A percentile compares a stretch with the other conserved stretches of the same genome.
These are phyloP conservation scores for Botrytis porri DNA, from an alignment of 2,329 filamentous ascomycete genomes.

Conservation along the genomic window DNA sequence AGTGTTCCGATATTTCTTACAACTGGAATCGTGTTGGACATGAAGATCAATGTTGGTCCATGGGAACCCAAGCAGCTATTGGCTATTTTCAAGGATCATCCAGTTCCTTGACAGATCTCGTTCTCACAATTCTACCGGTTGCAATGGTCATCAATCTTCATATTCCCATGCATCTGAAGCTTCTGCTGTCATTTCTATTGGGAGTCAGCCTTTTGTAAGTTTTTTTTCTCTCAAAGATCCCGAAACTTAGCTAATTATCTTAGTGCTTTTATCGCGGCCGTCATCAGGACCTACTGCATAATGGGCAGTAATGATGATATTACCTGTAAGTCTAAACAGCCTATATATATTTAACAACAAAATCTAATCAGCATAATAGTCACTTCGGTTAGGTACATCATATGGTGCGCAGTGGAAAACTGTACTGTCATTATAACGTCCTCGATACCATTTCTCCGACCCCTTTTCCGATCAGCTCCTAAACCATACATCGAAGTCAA, in stretches of 20 bases:
- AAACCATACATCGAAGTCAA: slow-evolving; percentile 14
- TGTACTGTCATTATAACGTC: slow-evolving; percentile 16
- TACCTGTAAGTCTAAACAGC: neutral
- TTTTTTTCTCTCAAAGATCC: no score
- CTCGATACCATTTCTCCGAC: slow-evolving; percentile 13
- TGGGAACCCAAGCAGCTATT: neutral
- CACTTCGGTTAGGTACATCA: neutral
- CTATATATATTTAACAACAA: neutral
- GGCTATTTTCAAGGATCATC: slow-evolving; percentile 9
- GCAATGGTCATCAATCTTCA: slow-evolving; percentile 5
- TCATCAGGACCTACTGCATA: slow-evolving; percentile 17
- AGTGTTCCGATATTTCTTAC: slow-evolving; percentile 3
- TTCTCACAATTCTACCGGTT: slow-evolving; percentile 6
- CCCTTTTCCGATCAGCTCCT: neutral
- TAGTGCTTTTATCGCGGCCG: slow-evolving; percentile 8
- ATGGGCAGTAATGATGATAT: neutral
- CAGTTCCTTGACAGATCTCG: slow-evolving; percentile 12
- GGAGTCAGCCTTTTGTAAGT: slow-evolving; percentile 15
- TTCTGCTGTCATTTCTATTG: slow-evolving; percentile 6
- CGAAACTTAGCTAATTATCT: neutral
- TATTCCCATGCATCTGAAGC: neutral
- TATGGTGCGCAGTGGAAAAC: slow-evolving; percentile 17
- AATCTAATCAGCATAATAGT: neutral
- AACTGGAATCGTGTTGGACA: slow-evolving; percentile 2
- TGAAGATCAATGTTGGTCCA: neutral